Conservation (phyloP, 805 yeast species). For the Candida broadrunensis region DNA sequence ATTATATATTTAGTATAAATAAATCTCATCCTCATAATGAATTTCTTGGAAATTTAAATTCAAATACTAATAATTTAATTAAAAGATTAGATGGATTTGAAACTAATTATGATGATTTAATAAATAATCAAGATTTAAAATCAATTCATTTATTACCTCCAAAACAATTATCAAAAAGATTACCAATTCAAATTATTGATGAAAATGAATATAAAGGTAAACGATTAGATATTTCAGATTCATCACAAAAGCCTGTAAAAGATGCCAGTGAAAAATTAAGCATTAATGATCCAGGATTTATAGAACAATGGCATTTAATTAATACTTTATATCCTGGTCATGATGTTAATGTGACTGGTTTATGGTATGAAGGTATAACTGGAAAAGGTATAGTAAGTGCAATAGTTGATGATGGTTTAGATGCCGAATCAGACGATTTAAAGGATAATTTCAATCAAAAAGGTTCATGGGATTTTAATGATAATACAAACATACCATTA, state of each 20-base stretch:
- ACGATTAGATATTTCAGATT: slow-evolving; percentile 38
- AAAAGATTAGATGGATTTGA: slow-evolving; percentile 27
- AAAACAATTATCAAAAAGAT: slow-evolving; percentile 50
- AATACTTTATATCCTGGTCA: slow-evolving; percentile 72
- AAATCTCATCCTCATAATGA: slow-evolving; percentile 34
- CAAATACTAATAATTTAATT: slow-evolving; percentile 19
- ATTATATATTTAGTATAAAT: slow-evolving; percentile 62
- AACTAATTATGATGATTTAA: slow-evolving; percentile 20
- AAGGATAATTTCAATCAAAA: slow-evolving; percentile 61
- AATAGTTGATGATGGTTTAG: slow-evolving; percentile 92
- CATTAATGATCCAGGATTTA: slow-evolving; percentile 82
- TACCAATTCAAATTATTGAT: slow-evolving; percentile 46
- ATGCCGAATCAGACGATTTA: slow-evolving; percentile 74
- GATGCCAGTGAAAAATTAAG: slow-evolving; percentile 50
- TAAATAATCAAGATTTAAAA: slow-evolving; percentile 27
- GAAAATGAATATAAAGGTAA: slow-evolving; percentile 7
- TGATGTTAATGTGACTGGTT: slow-evolving; percentile 82
- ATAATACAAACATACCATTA: slow-evolving; percentile 67
- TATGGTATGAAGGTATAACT: slow-evolving; percentile 79
- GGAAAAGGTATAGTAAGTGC: slow-evolving; percentile 86
- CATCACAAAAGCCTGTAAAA: slow-evolving; percentile 45
- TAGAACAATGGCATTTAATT: slow-evolving; percentile 87
- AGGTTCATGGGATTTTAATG: slow-evolving; percentile 95
- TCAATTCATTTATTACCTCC: slow-evolving; percentile 58
- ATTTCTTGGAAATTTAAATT: slow-evolving; percentile 29